Base-by-base conservation (phyloP, 2,329 filamentous ascomycete genomes). In the Orbilia brochopaga region DNA sequence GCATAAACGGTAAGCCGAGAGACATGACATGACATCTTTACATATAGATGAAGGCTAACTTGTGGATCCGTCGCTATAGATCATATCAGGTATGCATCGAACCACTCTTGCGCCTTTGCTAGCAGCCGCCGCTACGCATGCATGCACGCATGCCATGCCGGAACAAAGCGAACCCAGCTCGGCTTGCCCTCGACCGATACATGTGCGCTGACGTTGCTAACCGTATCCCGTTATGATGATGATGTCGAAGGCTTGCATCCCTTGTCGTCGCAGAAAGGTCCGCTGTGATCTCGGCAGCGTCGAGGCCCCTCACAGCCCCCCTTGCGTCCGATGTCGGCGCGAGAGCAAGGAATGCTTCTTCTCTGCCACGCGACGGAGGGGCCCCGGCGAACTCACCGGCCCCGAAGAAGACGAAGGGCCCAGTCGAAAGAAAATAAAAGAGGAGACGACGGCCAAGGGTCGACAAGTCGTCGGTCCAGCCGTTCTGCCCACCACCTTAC, bases 341-440 rank as follows among this genome's bases (percentile, higher is more conserved):
- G 94, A 99, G 83, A 91, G 89, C 82, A 97, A 97, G 80, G 89
- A 96, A 77, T 99, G 94, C 83, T 96, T 89, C 84, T 99, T 99
- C 83, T 96, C 92, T 74, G 91, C 92, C 19, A 97, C 92, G 32
- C 86, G 94, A 56, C 88, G 94, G 78, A 97, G 97, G 86, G 87
- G 92, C 5, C 66, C 66, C 5, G 66, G 66, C 50, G 66, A 70
- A 78, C 95, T 94, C 83, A 85, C 85, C 53, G 86, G 81, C 6
- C 80, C 83, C 1, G 81, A 81, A 24, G 81, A 82, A 23, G 77
- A 77, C 79, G 27, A 70, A 37, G 52, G 55, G 55, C 52, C 74
- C 50, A 64, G 59, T 73, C 44, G 73, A 58, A 44, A 74, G 73
- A 40, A 74, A 58, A 32, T 74, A 73, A 40, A 73, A 73, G 35